A percentile compares a stretch with the other conserved stretches of the same genome.
Conservation (phyloP, 768 basidiomycete genomes). For the Kockovaella imperatae region DNA sequence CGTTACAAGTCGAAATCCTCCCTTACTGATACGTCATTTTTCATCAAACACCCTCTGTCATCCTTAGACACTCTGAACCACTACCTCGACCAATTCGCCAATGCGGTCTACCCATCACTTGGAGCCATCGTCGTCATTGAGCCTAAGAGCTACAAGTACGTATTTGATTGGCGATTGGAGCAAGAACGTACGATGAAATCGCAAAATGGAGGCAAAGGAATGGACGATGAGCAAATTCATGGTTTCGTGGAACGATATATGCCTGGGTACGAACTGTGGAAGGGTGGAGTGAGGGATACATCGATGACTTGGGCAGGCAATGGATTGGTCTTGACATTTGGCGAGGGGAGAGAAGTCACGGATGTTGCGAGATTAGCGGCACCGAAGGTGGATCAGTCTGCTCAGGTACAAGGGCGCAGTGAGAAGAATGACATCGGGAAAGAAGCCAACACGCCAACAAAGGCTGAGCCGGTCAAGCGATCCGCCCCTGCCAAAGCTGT, state of each 20-base stretch:
- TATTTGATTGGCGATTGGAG: slow-evolving; percentile 82
- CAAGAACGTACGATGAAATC: slow-evolving; percentile 88
- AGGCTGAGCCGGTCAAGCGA: not conserved
- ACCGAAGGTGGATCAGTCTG: not conserved
- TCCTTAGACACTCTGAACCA: slow-evolving; percentile 17
- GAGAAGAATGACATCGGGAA: too few species aligned
- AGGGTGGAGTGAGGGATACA: slow-evolving; percentile 50
- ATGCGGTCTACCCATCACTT: slow-evolving; percentile 62
- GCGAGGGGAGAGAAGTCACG: slow-evolving; percentile 15
- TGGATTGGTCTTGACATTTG: slow-evolving; percentile 20
- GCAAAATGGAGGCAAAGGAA: slow-evolving; percentile 74
- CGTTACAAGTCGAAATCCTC: slow-evolving; percentile 10
- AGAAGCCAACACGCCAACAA: too few species aligned
- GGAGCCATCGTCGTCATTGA: slow-evolving; percentile 68
- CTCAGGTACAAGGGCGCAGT: not conserved
- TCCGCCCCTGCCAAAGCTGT: not conserved
- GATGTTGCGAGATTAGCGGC: slow-evolving; percentile 1
- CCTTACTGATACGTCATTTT: slow-evolving; percentile 12
- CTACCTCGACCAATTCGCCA: slow-evolving; percentile 53
- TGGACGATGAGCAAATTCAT: slow-evolving; percentile 75
- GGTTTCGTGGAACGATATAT: slow-evolving; percentile 84
- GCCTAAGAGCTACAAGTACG: slow-evolving; percentile 46
- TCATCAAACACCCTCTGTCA: slow-evolving; percentile 11
- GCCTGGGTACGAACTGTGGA: slow-evolving; percentile 86
- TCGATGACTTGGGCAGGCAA: slow-evolving; percentile 17